Evolutionary conservation across 2,329 filamentous ascomycete species (phyloP).

Genomic region (Fusarium temperatum): DNA sequence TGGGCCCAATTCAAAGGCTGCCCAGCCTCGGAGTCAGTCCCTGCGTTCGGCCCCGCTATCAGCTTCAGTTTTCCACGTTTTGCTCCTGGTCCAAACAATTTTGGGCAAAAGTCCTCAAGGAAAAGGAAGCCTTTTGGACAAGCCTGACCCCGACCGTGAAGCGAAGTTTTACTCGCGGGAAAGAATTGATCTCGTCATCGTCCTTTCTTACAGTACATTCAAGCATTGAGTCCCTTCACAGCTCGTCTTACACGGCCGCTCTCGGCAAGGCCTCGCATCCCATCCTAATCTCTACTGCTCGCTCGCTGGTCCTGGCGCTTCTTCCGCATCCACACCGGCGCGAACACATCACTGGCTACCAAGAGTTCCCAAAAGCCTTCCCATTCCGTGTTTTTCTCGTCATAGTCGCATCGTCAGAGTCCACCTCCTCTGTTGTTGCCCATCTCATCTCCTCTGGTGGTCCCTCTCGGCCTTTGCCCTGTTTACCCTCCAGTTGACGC

Average conservation of each 20-base stretch:
- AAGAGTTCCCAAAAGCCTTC: slow-evolving; percentile 32
- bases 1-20: slow-evolving; percentile 29
- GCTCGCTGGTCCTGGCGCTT: slow-evolving; percentile 27
- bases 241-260: slow-evolving; percentile 41
- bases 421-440: slow-evolving; percentile 40
- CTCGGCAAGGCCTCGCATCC: slow-evolving; percentile 41
- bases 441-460: slow-evolving; percentile 25
- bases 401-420: slow-evolving; percentile 42
- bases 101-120: slow-evolving; percentile 29
- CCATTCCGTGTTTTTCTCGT: slow-evolving; percentile 47
- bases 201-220: slow-evolving; percentile 25
- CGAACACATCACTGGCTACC: slow-evolving; percentile 41
- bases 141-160: slow-evolving; percentile 44
- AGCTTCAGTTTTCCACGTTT: slow-evolving; percentile 33
- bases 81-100: slow-evolving; percentile 21
- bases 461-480: slow-evolving; percentile 38
- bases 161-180: slow-evolving; percentile 33
- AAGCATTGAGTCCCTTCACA: slow-evolving; percentile 3
- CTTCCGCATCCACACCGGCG: slow-evolving; percentile 37
- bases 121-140: slow-evolving; percentile 28
- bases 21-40: slow-evolving; percentile 38
- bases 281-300: slow-evolving; percentile 24
- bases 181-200: slow-evolving; percentile 45
- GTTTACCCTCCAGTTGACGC: slow-evolving; percentile 42
- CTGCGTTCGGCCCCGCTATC: slow-evolving; percentile 42